phyloP scores from a whole-genome alignment of 169 alveolate genomes.

The Plasmodium ovale region DNA sequence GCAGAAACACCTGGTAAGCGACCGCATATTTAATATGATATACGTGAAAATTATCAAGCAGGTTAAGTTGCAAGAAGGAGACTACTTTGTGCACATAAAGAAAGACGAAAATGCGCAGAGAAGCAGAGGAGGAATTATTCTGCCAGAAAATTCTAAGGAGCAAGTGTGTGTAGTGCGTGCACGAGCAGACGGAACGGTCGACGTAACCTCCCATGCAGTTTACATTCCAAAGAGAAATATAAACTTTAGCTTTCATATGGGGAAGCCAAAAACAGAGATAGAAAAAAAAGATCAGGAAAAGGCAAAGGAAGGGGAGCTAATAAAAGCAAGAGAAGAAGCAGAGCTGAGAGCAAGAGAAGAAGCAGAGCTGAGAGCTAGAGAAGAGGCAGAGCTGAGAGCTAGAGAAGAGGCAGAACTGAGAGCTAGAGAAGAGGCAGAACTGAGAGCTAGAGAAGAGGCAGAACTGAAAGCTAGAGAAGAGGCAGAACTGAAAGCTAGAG shows the following conservation, averaged over 20 bases:
- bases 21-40: slow-evolving; percentile 4
- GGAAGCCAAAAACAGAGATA: not conserved
- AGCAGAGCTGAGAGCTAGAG: not conserved
- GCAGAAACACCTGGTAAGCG: not conserved
- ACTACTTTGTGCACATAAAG: not conserved
- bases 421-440: not conserved
- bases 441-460: not conserved
- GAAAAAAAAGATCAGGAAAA: not conserved
- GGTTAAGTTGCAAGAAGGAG: slow-evolving; percentile 1
- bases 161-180: no score
- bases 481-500: not conserved
- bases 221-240: no score
- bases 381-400: not conserved
- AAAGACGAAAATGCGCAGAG: not conserved
- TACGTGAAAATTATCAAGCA: slow-evolving; percentile 14
- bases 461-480: not conserved
- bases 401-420: not conserved
- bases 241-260: no score
- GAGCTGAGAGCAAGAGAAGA: not conserved
- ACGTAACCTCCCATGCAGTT: no score
- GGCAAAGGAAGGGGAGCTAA: not conserved
- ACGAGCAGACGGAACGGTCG: no score
- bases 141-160: not conserved
- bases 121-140: not conserved
- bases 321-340: not conserved